Evolutionary conservation across 1,284 basidiomycete genomes (phyloP), one percentile per base, ranked within the genome.

Genomic region (Retiboletus fuscus): DNA sequence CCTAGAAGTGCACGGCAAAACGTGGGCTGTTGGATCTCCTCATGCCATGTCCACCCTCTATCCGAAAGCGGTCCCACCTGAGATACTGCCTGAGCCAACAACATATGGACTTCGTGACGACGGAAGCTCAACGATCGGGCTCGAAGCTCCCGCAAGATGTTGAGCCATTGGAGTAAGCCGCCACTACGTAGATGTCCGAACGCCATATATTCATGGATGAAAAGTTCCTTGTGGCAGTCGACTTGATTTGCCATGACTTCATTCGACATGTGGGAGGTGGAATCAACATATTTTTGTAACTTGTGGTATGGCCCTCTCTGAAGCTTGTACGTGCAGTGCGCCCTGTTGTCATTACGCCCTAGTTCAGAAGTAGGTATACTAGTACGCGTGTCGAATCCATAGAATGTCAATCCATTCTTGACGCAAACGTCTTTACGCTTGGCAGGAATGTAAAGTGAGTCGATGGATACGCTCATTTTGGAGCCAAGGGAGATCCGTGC

Each of bases 151-250:
- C 84, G 80, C 11, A 82, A 75, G 22, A 89, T 84, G 69, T 89
- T 89, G 55, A 85, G 73, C 88, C 87, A 89, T 61, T 89, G 88
- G 0, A 89, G 72, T 2, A 74, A 75, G 10, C 78, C 71, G 3
- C 88, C 87, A 46, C 84, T 81, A 7, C 87, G 85, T 43, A 89
- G 69, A 46, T 79, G 77, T 1, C 84, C 83, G 69, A 86, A 88
- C 0, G 84, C 80, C 12, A 84, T 75, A 55, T 81, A 85, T 69
- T 89, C 87, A 46, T 88, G 86, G 6, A 86, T 73, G 11, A 72
- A 80, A 5, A 89, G 71, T 3, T 83, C 78, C 2, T 68, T 64
- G 5, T 82, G 82, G 51, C 85, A 87, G 7, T 82, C 73, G 0
- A 73, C 74, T 71, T 89, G 88, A 10, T 78, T 72, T 8, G 86